Evolutionary conservation across 768 basidiomycete genomes (phyloP).

Genomic region (Boletus insuetus): DNA sequence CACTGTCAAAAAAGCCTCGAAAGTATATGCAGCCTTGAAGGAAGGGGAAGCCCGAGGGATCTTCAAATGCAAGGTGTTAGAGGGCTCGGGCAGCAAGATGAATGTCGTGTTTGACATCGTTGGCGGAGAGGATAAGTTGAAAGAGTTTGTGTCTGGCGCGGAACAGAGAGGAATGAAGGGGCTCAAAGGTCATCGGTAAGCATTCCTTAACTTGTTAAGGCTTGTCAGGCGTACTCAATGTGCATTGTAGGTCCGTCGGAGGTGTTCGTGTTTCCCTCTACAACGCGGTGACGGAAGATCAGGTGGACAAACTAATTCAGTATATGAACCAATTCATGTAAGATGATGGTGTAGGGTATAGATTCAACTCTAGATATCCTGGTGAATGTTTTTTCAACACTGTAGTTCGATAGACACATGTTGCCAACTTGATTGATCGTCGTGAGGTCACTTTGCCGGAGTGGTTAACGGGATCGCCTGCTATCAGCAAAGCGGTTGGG

Average conservation of each 20-base stretch:
- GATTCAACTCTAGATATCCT: constrained; percentile 5
- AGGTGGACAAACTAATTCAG: constrained; percentile 56
- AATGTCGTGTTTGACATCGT: constrained; percentile 84
- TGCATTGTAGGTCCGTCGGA: constrained; percentile 49
- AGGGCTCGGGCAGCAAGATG: constrained; percentile 89
- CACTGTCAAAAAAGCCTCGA: constrained; percentile 72
- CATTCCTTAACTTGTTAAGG: constrained; percentile 14
- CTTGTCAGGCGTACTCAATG: not conserved
- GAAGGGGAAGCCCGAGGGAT: constrained; percentile 71
- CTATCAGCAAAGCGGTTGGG: constrained; percentile 56
- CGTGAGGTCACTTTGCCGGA: constrained; percentile 81
- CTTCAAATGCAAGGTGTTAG: constrained; percentile 67
- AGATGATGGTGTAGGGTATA: not conserved
- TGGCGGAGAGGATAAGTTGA: constrained; percentile 70
- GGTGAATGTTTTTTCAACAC: not conserved
- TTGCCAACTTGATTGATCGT: rapidly evolving
- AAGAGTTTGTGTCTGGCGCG: constrained; percentile 77
- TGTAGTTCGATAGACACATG: too few species aligned
- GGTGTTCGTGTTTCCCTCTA: constrained; percentile 84
- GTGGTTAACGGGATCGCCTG: constrained; percentile 90
- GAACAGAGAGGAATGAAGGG: constrained; percentile 78
- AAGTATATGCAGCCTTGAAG: constrained; percentile 70
- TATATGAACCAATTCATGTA: constrained; percentile 58
- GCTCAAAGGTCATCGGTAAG: constrained; percentile 90
- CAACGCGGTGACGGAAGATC: constrained; percentile 80